Evolutionary conservation across 495 filamentous ascomycete genomes (phyloP), one percentile per base, ranked within the genome.

Genomic region (Cudoniella acicularis): DNA sequence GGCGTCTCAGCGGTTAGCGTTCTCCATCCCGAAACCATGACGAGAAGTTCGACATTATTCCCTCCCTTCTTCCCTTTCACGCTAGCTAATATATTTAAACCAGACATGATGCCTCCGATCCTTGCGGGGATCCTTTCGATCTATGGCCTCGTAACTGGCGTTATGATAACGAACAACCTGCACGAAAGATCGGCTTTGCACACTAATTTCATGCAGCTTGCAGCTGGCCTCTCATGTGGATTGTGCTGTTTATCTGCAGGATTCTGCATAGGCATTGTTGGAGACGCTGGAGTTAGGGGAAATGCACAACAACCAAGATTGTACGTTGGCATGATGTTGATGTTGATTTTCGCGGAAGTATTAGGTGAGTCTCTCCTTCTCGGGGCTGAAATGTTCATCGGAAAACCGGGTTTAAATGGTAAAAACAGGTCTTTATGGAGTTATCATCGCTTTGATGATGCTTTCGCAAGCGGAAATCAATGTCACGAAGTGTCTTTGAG

Each of bases 301-400:
- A 93, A 90, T 67, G 90, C 94, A 77, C 85, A 87, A 67, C 92
- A 97, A 73, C 90, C 87, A 13, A 83, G 91, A 48, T 83, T 96
- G 22, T 97, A 92, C 69, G 88, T 95, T 30, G 92, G 93, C 62
- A 95, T 96, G 91, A 91, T 96, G 62, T 73, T 96, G 64, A 93
- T 97, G 61, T 75, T 97, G 64, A 96, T 96, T 78, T 96, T 96
- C 67, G 89, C 87, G 27, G 92, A 97, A 74, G 92, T 96, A 36
- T 73, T 97, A 60, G 91, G 92, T 25, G 78, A 95, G 49, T 94
- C 90, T 67, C 87, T 87, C 79, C 87, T 79, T 57, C 83, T 77
- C 53, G 4, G 46, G 43, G 6, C 17, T n/a, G 43, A n/a, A n/a
- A 47, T 47, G 20, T 23, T 23, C 9, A 9, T 49, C 46, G 18